Evolutionary conservation across 176 grass and related monocot species (phyloP).

Genomic region (Chrysopogon serrulatus): DNA sequence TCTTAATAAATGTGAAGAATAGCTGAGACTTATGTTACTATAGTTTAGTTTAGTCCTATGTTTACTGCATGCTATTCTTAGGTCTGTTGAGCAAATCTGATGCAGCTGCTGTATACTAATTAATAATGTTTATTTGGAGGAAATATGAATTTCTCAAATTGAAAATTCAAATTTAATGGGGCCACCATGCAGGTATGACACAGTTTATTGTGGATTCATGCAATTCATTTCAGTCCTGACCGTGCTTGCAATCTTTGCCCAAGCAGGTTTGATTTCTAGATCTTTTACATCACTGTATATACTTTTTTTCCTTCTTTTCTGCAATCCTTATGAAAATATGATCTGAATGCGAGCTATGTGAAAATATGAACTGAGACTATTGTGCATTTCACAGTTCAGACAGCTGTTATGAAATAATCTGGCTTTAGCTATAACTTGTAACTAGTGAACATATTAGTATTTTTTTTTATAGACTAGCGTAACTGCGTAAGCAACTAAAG

Average conservation of each 20-base stretch:
- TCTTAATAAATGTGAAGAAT: not conserved
- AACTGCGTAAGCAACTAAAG: not conserved
- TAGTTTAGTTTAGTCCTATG: not conserved
- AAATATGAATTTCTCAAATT: not conserved
- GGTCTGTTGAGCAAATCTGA: not conserved
- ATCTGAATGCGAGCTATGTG: not conserved
- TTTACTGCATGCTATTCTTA: not conserved
- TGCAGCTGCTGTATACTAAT: not conserved
- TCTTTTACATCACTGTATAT: not conserved
- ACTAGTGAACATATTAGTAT: not conserved
- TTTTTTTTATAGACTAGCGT: not conserved
- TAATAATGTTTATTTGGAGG: not conserved
- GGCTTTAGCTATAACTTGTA: not conserved
- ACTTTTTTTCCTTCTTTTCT: not conserved
- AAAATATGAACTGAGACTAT: not conserved
- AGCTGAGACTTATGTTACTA: not conserved
- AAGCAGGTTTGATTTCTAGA: conserved; percentile 41
- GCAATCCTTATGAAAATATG: not conserved
- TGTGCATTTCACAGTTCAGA: not conserved
- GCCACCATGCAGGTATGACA: not conserved
- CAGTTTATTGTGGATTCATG: not conserved
- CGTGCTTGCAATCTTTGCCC: conserved; percentile 31
- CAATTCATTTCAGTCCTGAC: conserved; percentile 22
- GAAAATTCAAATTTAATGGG: not conserved
- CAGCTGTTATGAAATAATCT: not conserved